These are phyloP conservation scores for Panaeolus cyanescens DNA, from an alignment of 768 basidiomycete genomes.

Conservation along the genomic window DNA sequence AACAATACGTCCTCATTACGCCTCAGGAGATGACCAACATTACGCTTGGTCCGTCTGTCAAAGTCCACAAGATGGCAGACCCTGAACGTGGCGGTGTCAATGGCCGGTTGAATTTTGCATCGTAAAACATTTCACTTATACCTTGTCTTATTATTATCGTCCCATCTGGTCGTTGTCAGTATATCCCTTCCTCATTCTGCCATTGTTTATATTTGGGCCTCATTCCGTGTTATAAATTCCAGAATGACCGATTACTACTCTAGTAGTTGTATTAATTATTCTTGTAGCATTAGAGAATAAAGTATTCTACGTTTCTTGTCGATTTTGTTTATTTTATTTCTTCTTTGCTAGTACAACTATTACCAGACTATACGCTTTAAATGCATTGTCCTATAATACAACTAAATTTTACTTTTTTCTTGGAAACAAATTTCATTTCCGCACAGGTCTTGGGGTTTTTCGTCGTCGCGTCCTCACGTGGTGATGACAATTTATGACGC, in stretches of 20 bases:
- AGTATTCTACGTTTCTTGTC: not conserved
- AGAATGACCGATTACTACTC: not conserved
- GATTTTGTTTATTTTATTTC: not conserved
- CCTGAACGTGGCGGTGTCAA: conserved; percentile 64
- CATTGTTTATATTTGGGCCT: not conserved
- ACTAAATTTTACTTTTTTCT: not conserved
- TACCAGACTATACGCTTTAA: not conserved
- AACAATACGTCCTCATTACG: conserved; percentile 94
- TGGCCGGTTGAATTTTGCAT: conserved; percentile 18
- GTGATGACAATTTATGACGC: conserved; percentile 1
- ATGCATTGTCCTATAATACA: not conserved
- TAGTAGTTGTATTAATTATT: conserved; percentile 2
- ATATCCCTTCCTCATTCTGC: not conserved
- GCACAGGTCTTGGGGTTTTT: too few species aligned
- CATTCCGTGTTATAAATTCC: not conserved
- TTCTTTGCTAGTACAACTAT: not conserved
- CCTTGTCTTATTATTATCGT: not conserved
- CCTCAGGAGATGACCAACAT: conserved; percentile 91
- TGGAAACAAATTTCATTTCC: not conserved
- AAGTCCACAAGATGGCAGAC: conserved; percentile 77
- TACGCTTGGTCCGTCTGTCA: conserved; percentile 64
- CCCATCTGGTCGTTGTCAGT: not conserved
- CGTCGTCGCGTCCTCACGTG: not conserved
- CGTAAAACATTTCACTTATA: not conserved
- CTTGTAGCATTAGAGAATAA: not conserved